Conservation (phyloP, 129 eudicot genomes). For the Saposhnikovia divaricata region DNA sequence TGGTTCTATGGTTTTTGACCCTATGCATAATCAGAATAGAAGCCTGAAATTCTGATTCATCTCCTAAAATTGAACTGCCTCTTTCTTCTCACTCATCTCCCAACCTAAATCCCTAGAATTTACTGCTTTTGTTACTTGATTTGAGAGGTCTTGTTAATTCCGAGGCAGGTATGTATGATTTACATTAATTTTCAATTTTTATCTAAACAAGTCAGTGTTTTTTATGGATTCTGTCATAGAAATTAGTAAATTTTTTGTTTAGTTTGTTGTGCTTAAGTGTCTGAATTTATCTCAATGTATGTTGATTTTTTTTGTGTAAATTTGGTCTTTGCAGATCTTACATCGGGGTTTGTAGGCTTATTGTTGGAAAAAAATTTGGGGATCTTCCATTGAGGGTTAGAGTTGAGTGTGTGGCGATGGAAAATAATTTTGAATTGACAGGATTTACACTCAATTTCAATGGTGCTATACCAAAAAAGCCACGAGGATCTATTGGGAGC, state of each 20-base stretch:
- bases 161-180: not conserved
- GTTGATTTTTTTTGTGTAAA: conserved; percentile 20
- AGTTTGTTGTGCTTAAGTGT: conserved; percentile 2
- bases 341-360: conserved; percentile 25
- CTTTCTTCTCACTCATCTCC: no score
- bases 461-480: conserved; percentile 55
- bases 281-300: conserved; percentile 13
- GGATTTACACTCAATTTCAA: conserved; percentile 9
- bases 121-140: no score
- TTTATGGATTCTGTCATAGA: not conserved
- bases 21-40: no score
- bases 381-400: conserved; percentile 28
- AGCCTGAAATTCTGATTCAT: no score
- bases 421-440: conserved; percentile 34
- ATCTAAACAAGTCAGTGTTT: not conserved
- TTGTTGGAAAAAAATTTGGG: conserved; percentile 48
- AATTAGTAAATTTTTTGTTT: not conserved
- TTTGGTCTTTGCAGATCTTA: conserved; percentile 58
- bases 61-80: no score
- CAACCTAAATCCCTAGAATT: no score
- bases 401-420: conserved; percentile 63
- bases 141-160: no score
- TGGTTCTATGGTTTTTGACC: no score
- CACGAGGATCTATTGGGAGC: conserved; percentile 54
- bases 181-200: no score